These are phyloP conservation scores for Trypethelium eluteriae DNA, from an alignment of 495 filamentous ascomycete species.

Conservation along the genomic window DNA sequence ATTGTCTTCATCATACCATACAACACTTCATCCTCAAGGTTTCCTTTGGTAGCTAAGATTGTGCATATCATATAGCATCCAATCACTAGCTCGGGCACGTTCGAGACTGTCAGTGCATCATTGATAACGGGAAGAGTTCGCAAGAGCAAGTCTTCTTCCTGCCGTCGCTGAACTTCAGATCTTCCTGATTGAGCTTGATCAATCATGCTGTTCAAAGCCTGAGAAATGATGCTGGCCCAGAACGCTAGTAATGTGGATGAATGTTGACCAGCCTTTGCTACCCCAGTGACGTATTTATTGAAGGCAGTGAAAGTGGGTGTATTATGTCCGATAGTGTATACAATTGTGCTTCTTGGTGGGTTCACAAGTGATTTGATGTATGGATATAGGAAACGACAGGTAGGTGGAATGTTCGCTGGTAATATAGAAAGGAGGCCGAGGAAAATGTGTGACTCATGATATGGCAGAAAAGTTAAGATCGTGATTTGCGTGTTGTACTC, in stretches of 20 bases:
- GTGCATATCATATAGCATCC: constrained; percentile 86
- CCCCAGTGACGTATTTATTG: constrained; percentile 64
- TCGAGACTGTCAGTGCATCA: constrained; percentile 62
- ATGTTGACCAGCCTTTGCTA: constrained; percentile 58
- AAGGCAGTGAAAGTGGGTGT: constrained; percentile 59
- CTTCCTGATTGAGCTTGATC: constrained; percentile 66
- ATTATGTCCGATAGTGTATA: constrained; percentile 70
- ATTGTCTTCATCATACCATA: constrained; percentile 80
- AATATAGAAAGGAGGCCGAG: constrained; percentile 74
- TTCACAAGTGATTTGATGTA: constrained; percentile 67
- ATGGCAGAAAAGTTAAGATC: constrained; percentile 85
- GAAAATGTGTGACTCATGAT: constrained; percentile 69
- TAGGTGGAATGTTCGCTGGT: constrained; percentile 58
- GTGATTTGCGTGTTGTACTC: constrained; percentile 76
- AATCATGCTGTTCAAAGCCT: constrained; percentile 71
- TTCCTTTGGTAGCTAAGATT: constrained; percentile 72
- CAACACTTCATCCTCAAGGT: constrained; percentile 64
- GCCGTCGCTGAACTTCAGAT: constrained; percentile 41
- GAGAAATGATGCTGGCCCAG: constrained; percentile 76
- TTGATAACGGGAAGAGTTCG: constrained; percentile 68
- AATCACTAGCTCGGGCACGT: constrained; percentile 65
- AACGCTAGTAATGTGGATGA: constrained; percentile 73
- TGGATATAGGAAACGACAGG: constrained; percentile 77
- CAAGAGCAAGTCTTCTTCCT: constrained; percentile 67
- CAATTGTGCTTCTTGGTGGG: constrained; percentile 69